Evolutionary conservation across 1,284 basidiomycete species (phyloP), one percentile per base, ranked within the genome.

Genomic region (Volvariella volvacea): DNA sequence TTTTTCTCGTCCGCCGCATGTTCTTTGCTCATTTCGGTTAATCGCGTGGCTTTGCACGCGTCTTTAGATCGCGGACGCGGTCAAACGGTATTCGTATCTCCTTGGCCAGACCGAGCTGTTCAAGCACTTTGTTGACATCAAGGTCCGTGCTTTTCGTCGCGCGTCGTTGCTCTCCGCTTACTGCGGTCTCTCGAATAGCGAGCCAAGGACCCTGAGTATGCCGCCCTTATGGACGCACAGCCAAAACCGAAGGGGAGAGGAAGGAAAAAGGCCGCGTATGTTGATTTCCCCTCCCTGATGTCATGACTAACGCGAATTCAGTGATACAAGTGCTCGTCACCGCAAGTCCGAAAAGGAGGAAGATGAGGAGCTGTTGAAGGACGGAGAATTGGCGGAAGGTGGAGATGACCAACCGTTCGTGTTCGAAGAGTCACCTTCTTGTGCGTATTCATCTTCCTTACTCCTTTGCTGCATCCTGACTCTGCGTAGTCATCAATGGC

Each of bases 261-360:
- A 10, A 76, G 83, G 52, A 93, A 88, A 71, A 91, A 83, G 63
- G 78, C 78, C 6, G 64, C 66, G 87, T 89, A 64, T 46, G 83
- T 73, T 32, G 10, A 19, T 28, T n/a, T 39, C 37, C 14, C 2
- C 46, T 22, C 4, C 2, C 17, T 15, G 10, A n/a, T 22, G 19
- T 20, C 2, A 19, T 17, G 10, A 14, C n/a, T 31, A 28, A 46
- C 19, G 14, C n/a, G 22, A 21, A 57, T 49, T 8, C 48, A 86
- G 80, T 42, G 83, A 85, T 54, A 83, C 84, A 48, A 88, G 73
- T 48, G 76, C 87, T 43, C 82, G 92, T 32, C 90, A 93, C 56
- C 81, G 95, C 45, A 97, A 95, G 66, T 94, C 91, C 0, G 95
- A 99, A 64, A 97, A 97, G 66, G 95, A 98, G 59, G 95, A 98